Evolutionary conservation across 352 stramenopile genomes (phyloP).

Genomic region (Saprolegnia diclina): DNA sequence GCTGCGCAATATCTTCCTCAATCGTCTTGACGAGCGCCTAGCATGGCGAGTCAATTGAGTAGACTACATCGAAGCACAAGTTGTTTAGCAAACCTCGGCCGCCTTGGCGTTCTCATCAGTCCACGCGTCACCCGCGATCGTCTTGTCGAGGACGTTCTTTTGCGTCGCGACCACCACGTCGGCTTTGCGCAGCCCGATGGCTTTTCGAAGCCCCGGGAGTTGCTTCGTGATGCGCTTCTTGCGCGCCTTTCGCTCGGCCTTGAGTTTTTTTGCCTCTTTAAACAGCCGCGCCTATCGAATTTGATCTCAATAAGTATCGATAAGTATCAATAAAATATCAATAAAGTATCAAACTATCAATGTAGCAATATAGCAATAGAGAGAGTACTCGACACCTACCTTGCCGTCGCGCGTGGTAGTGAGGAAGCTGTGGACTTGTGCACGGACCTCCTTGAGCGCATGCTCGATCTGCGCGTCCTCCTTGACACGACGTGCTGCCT

Average conservation of each 20-base stretch:
- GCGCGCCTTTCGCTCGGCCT: constrained; percentile 33
- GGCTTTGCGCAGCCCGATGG: constrained; percentile 10
- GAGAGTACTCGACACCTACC: neutral
- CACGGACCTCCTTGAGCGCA: constrained; percentile 42
- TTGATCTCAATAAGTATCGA: too few relatives aligned
- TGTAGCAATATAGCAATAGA: too few relatives aligned
- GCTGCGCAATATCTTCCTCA: constrained; percentile 13
- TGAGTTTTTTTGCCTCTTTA: constrained; percentile 24
- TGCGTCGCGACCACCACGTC: constrained; percentile 12
- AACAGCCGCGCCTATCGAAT: constrained; percentile 10
- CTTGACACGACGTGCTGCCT: constrained; percentile 39
- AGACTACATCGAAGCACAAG: neutral
- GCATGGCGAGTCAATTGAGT: neutral
- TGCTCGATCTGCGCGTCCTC: constrained; percentile 47
- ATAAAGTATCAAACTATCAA: too few relatives aligned
- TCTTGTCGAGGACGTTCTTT: constrained; percentile 23
- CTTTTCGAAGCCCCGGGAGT: constrained; percentile 40
- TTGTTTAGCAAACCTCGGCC: too few relatives aligned
- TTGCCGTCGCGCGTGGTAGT: constrained; percentile 32
- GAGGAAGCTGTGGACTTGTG: constrained; percentile 56
- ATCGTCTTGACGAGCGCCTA: neutral
- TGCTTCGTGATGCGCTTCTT: constrained; percentile 63
- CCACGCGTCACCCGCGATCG: constrained; percentile 17
- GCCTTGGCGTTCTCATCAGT: constrained; percentile 12
- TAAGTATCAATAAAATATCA: neutral